Base-by-base conservation (phyloP, 331 rosid genomes). In the Acacia pycnantha region DNA sequence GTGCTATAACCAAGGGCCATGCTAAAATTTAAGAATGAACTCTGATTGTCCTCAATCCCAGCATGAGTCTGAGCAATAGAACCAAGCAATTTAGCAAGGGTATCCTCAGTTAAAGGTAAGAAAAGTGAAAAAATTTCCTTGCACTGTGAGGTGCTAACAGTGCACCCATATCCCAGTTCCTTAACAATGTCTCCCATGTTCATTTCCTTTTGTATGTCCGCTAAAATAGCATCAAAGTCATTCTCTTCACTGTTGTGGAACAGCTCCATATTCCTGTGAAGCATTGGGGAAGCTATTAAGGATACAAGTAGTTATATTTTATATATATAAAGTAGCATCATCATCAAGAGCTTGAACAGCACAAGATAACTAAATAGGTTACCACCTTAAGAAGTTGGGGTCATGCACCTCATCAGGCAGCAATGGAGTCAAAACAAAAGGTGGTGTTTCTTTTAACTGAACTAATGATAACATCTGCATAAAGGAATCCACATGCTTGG, bases 131-230 rank as follows among this genome's bases (percentile, higher is more conserved):
- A 82, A 79, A 96, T 88, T 82, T 96, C 98, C 85, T 82, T 89
- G 92, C 98, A 96, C 81, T 91, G 98, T 7, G 93, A 80, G 40
- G 85, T 84, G 79, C 90, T 94, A 81, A 92, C 90, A 10, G 95
- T 94, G 88, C 99, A 96, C 53, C 98, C 98, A 88, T 96, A 94
- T 82, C 99, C 99, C 75, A 96, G 90, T 84, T 96, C 99, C 91
- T 96, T 94, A 89, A 96, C 86, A 64, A 94, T 83, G 82, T 96
- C 99, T 58, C 96, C 97, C 94, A 96, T 90, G 88, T 90, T 88
- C 97, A 91, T 90, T 90, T 96, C 99, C 87, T 86, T 94, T 82
- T 89, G 97, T 88, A 94, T 96, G 91, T 96, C 99, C 19, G 95
- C 95, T 87, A 94, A 92, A 82, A 96, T 92, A 69, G 97, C 86